Percentiles rank a stretch among this genome's conserved stretches.
Evolutionary conservation across 176 grass and related monocot genomes (phyloP).

Genomic region (Pontederia crassipes): DNA sequence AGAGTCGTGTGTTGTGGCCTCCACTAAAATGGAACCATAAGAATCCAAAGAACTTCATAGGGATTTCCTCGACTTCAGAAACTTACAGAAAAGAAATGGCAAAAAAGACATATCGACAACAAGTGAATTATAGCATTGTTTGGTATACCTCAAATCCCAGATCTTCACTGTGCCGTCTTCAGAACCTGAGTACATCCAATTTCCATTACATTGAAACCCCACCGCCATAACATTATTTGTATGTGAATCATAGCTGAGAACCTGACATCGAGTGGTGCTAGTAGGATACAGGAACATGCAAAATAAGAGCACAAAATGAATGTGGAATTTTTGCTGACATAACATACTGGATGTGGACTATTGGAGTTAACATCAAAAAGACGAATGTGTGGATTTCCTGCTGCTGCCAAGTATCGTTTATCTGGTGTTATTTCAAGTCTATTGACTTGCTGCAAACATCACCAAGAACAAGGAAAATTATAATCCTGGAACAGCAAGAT

Average conservation of each 20-base stretch:
- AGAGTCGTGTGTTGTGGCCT: too few species aligned
- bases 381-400: constrained; percentile 89
- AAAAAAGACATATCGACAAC: not conserved
- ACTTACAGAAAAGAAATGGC: not conserved
- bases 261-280: constrained; percentile 25
- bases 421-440: constrained; percentile 95
- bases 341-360: constrained; percentile 56
- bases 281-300: not conserved
- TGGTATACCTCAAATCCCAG: constrained; percentile 73
- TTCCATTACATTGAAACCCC: constrained; percentile 96
- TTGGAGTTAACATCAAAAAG: constrained; percentile 96
- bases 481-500: not conserved
- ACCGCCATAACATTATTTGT: constrained; percentile 98
- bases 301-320: constrained; percentile 16
- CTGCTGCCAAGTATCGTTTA: constrained; percentile 75
- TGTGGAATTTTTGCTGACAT: constrained; percentile 1
- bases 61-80: not conserved
- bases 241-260: constrained; percentile 92
- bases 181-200: constrained; percentile 99
- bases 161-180: constrained; percentile 98
- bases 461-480: not conserved
- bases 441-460: constrained; percentile 77
- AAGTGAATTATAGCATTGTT: not conserved
- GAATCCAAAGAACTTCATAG: not conserved
- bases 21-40: too few species aligned